phyloP scores from a whole-genome alignment of 163 green algal genomes.

The Chlorella variabilis region DNA sequence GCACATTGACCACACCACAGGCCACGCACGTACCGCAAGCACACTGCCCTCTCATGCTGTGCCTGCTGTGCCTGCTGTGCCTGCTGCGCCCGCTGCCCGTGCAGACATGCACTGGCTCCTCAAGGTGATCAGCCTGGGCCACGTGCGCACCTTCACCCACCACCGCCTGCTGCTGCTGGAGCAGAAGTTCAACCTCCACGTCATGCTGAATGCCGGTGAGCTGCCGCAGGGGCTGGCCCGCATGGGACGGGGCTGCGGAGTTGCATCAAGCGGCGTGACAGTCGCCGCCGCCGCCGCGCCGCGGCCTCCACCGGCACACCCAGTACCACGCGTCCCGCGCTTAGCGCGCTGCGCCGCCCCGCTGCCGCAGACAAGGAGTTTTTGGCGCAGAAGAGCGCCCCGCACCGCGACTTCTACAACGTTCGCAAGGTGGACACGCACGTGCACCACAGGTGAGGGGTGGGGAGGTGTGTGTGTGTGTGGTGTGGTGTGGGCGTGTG shows the following conservation, averaged over 20 bases:
- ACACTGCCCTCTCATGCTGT: no score
- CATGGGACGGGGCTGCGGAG: no score
- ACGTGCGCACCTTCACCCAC: constrained; percentile 92
- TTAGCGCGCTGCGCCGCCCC: neutral
- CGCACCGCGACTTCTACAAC: constrained; percentile 99
- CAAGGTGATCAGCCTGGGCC: constrained; percentile 66
- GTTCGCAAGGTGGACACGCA: constrained; percentile 99
- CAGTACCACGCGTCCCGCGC: neutral
- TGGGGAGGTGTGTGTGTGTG: neutral
- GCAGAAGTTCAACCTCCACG: constrained; percentile 97
- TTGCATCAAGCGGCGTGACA: neutral
- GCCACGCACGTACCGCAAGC: no score
- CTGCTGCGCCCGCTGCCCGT: neutral
- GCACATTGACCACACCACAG: no score
- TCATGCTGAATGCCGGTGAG: constrained; percentile 93
- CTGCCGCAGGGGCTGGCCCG: constrained; percentile 63
- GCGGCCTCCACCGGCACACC: no score
- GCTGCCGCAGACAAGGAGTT: constrained; percentile 92
- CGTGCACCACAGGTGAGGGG: constrained; percentile 63
- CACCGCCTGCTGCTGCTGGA: constrained; percentile 95
- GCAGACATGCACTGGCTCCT: constrained; percentile 87
- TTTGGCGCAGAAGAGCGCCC: constrained; percentile 94
- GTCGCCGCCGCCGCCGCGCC: no score
- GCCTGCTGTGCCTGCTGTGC: no score
- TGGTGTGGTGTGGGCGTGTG: neutral